phyloP scores from a whole-genome alignment of 352 stramenopile genomes.

The Phytophthora kernoviae region DNA sequence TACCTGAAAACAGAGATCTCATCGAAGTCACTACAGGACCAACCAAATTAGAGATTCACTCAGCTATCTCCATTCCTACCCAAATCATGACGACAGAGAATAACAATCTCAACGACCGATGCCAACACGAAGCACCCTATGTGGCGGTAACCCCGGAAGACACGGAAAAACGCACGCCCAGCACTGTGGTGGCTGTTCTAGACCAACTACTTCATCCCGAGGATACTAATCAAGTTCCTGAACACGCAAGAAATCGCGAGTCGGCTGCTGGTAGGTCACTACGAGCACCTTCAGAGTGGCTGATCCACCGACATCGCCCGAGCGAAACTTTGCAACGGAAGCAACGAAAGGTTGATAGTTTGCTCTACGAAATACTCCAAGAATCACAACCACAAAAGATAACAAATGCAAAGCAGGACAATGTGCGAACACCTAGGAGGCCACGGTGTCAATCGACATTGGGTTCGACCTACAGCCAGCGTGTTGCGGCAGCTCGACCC shows the following conservation, averaged over 20 bases:
- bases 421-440: conserved; percentile 23
- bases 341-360: conserved; percentile 48
- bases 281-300: conserved; percentile 53
- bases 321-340: conserved; percentile 48
- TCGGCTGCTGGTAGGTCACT: conserved; percentile 19
- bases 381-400: conserved; percentile 5
- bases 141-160: too few relatives aligned
- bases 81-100: conserved; percentile 1
- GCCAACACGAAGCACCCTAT: conserved; percentile 3
- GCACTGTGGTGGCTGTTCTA: conserved; percentile 9
- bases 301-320: conserved; percentile 58
- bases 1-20: conserved; percentile 4
- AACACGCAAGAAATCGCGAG: conserved; percentile 6
- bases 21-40: conserved; percentile 7
- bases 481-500: conserved; percentile 33
- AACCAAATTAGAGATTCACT: conserved; percentile 9
- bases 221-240: conserved; percentile 2
- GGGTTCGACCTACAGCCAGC: conserved; percentile 45
- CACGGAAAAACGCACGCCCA: conserved; percentile 1
- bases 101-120: conserved; percentile 17
- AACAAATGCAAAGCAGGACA: conserved; percentile 9
- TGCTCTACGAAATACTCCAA: conserved; percentile 38
- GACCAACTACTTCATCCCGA: conserved; percentile 21
- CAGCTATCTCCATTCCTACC: not conserved
- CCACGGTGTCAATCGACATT: conserved; percentile 39